phyloP scores from a whole-genome alignment of 345 rosid species.

The Crucihimalaya himalaica region DNA sequence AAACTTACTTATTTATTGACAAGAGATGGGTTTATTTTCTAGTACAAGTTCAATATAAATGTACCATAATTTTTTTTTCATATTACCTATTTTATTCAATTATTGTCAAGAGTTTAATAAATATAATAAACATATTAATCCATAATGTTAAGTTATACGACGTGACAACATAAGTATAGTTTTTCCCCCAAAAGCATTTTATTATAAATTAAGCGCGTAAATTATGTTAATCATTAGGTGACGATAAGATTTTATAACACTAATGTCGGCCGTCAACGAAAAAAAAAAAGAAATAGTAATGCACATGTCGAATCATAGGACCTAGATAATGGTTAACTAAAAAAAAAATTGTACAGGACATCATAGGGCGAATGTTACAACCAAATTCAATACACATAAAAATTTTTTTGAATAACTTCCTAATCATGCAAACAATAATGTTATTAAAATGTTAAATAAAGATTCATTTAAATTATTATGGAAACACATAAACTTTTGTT shows the following conservation, averaged over 20 bases:
- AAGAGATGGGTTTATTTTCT: not conserved
- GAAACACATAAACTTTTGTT: slow-evolving; percentile 13
- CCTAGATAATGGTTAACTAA: not conserved
- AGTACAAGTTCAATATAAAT: not conserved
- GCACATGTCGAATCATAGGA: not conserved
- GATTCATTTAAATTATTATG: not conserved
- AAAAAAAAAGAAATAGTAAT: not conserved
- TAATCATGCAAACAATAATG: not conserved
- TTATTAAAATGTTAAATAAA: not conserved
- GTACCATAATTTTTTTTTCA: not conserved
- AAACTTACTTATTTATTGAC: not conserved
- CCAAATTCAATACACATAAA: not conserved
- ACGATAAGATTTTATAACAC: not conserved
- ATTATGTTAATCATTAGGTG: not conserved
- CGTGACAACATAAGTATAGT: not conserved
- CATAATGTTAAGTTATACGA: not conserved
- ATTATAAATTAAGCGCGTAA: not conserved
- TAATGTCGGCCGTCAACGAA: not conserved
- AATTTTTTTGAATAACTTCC: not conserved
- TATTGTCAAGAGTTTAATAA: no score
- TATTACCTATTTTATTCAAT: not conserved
- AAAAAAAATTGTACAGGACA: not conserved
- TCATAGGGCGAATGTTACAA: slow-evolving; percentile 3
- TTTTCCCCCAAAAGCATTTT: not conserved
- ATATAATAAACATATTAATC: not conserved